Evolutionary conservation across 2,329 filamentous ascomycete genomes (phyloP), one percentile per base, ranked within the genome.

Genomic region (Claviceps sp.): DNA sequence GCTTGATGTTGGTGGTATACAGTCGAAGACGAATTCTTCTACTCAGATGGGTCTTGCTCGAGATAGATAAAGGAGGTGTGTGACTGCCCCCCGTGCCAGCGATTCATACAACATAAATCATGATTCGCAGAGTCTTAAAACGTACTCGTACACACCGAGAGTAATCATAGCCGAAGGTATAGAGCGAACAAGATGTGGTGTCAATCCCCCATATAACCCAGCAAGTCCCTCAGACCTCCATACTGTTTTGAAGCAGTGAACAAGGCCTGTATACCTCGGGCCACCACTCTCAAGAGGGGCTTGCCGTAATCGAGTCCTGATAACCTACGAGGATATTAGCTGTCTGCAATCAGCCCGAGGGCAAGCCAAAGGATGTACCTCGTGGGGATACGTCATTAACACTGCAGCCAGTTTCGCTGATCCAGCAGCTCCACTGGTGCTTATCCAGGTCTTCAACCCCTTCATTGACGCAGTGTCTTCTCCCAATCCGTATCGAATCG

Each of bases 371-470:
- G 39, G n/a, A 16, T 40, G 13, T 62, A 87, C 84, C 73, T 95
- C 89, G 63, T 94, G 88, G 1, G 89, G 89, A 70, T 94, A 95
- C 24, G 87, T 89, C 56, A 85, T 69, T 41, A 89, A 73, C 34
- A 87, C 82, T 7, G 89, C 88, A 50, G 91, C 69, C 50, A 91
- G 75, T 66, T 95, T 95, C 5, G 88, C 86, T 41, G 78, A 76
- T 38, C 87, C 87, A n/a, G 88, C 87, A 42, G 85, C 85, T 48
- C 78, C 77, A 24, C 87, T 70, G 60, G 85, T 87, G 45, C 87
- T 87, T 16, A 80, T 82, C 80, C 81, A 89, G 55, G 80, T 75
- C 38, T 89, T 76, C 1, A 80, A 78, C 53, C 79, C 73, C 61
- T 93, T 87, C 80, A 82, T 85, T 53, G 73, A 65, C 8, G 70